Evolutionary conservation across 352 stramenopile species (phyloP), one percentile per base, ranked within the genome.

Genomic region (Globisporangium perplexum): DNA sequence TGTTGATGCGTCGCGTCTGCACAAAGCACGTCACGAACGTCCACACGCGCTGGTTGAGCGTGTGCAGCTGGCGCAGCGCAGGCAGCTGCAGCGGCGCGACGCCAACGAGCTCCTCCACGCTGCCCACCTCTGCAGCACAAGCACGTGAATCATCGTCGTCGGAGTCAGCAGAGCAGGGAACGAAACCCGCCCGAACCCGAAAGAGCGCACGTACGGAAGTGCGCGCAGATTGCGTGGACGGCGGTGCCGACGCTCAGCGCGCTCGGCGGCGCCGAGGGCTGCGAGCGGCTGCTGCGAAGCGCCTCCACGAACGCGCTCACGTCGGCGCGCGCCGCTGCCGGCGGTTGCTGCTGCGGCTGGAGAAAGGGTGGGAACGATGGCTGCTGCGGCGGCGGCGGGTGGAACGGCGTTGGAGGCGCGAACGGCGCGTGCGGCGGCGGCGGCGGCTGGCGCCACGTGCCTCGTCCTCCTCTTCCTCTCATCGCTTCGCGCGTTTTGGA

Each of bases 11-110:
- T 10, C 79, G 77, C 41, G 72, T 83, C 47, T 90, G 79, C 50
- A 78, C 68, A 57, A 81, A 92, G 56, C 79, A 89, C 17, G 79
- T 87, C 47, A 89, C 76, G 35, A 92, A 92, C 12, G 66, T 86
- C 82, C 82, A 92, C 53, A 92, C 67, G 18, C 82, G 77, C 69
- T 89, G 76, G 55, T 86, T 82, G 45, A 86, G 61, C 39, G 67
- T 66, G 47, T 89, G 73, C 28, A 92, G 45, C 30, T 90, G 75
- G 0, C 74, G 60, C 30, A 92, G 59, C 23, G 54, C 60, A 7
- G 74, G 70, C 12, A 88, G 45, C 39, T 84, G 73, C 55, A 80
- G 52, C 1, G 77, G 66, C 23, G 47, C 60, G 2, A 59, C 53
- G 6, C 70, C 77, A 46, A 82, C 57, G 2, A 87, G 66, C 22